Evolutionary conservation across 225 moss, liverwort and hornwort genomes (phyloP), one percentile per base, ranked within the genome.

Genomic region (Neckera pumila): DNA sequence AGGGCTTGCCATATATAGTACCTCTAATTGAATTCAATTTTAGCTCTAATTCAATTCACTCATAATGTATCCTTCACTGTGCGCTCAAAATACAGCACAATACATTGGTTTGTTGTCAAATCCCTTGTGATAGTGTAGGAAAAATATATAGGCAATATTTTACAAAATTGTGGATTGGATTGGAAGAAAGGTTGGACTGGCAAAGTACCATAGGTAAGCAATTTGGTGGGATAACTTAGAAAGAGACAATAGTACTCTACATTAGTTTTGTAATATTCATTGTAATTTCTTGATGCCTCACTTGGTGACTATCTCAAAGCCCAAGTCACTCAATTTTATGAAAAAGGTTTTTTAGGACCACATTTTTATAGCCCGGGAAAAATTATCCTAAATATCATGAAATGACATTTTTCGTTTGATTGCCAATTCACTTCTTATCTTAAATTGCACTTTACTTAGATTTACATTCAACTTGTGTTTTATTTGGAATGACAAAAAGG

Each of bases 141-240:
- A 56, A 57, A 26, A 17, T 16, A 3, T 38, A 27, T 17, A 15
- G 2, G 4, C 11, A 38, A 79, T 26, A 3, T 6, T 38, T 38
- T 79, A 23, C 0, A 0, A 0, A 25, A 3, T 76, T 53, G 1
- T n/a, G 1, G 10, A 77, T n/a, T 6, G 6, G 7, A 1, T 47
- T 25, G 12, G 9, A 53, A 20, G 49, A 21, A 51, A 76, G 20
- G 4, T 49, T 0, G 0, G 1, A 4, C 1, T 47, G 1, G 8
- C 14, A 53, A 76, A 53, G 5, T n/a, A n/a, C n/a, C n/a, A n/a
- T 76, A 76, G 8, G 33, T 3, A 2, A 18, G 28, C 1, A 0
- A 30, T 17, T 0, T 17, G 1, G 49, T 0, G 2, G 1, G 2
- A 5, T 53, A 25, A 77, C 6, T 77, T 25, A 22, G 15, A 25